Percentiles rank a stretch among this genome's conserved stretches.
These are phyloP conservation scores for Seiridium unicorne DNA, from an alignment of 2,329 filamentous ascomycete genomes.

Conservation along the genomic window DNA sequence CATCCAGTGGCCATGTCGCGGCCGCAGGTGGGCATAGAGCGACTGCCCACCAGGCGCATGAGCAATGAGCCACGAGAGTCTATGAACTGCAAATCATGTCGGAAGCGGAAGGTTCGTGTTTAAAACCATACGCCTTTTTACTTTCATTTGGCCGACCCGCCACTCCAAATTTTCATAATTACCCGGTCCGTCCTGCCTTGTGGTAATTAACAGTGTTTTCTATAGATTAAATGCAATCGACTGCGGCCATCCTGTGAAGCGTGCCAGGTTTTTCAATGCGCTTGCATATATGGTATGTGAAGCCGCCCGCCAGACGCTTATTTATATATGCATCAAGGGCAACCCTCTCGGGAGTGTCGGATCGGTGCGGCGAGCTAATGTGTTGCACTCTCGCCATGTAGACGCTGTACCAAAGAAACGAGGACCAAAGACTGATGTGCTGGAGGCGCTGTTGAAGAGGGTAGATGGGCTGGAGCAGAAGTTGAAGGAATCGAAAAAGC, in stretches of 20 bases:
- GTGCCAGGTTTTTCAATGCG: slow-evolving; percentile 84
- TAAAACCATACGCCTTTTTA: slow-evolving; percentile 2
- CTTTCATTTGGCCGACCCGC: slow-evolving; percentile 12
- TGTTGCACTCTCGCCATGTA: slow-evolving; percentile 29
- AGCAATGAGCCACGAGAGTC: slow-evolving; percentile 74
- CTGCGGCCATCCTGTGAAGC: slow-evolving; percentile 82
- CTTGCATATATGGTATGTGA: slow-evolving; percentile 78
- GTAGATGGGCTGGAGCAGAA: slow-evolving; percentile 83
- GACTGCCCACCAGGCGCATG: slow-evolving; percentile 68
- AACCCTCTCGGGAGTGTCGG: not conserved
- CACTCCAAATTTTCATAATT: not conserved
- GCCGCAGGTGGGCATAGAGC: slow-evolving; percentile 78
- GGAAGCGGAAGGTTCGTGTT: slow-evolving; percentile 76
- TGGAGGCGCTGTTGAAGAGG: slow-evolving; percentile 79
- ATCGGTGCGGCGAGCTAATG: not conserved
- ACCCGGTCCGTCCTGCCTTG: not conserved
- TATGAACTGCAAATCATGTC: slow-evolving; percentile 95
- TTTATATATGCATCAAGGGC: not conserved
- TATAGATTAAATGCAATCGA: slow-evolving; percentile 87
- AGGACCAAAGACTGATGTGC: slow-evolving; percentile 84
- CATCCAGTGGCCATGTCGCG: slow-evolving; percentile 62
- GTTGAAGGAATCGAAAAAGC: slow-evolving; percentile 65
- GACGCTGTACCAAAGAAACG: slow-evolving; percentile 88
- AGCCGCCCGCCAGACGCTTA: not conserved
- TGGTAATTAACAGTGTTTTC: not conserved